Evolutionary conservation across 805 yeast genomes (phyloP), one percentile per base, ranked within the genome.

Genomic region (Starmerella vitae): DNA sequence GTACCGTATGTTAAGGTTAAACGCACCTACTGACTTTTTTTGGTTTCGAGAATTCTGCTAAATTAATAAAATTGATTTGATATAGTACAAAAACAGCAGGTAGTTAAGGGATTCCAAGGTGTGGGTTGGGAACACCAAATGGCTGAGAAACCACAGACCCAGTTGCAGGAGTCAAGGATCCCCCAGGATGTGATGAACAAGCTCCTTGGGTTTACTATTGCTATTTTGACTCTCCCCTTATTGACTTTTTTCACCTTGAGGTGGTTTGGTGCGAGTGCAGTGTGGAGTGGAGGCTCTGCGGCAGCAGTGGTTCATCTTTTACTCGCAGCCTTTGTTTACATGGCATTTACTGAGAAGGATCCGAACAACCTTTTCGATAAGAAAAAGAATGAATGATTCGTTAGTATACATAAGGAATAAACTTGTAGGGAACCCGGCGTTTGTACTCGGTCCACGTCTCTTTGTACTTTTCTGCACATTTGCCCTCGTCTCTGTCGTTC

Each of bases 401-500:
- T 22, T 61, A 86, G 58, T 85, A 88, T 5, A 91, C 61, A 52
- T 76, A 85, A 4, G 98, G 98, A 46, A 91, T 70, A 45, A 91
- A 85, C 57, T 84, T 79, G 59, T 78, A 88, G 13, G 94, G 95
- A 24, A 91, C 98, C 47, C 60, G 55, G 42, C 58, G 65, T 61
- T 81, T 82, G 59, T 91, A 91, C 59, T 78, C 76, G 38, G 65
- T 70, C 98, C 98, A 91, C 31, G 76, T 70, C 46, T 77, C 67
- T 13, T 93, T 93, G 53, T 91, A 91, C 64, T 91, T 91, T 24
- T 61, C 72, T 28, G 76, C 67, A 58, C 98, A 91, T 59, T 91
- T 86, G 36, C 77, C 79, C 54, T 88, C 97, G 61, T 91, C 98
- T 59, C 98, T 72, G 20, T 62, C 62, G 59, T 88, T 96, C 57